Base-by-base conservation (phyloP, 2,329 filamentous ascomycete genomes). In the Botrytis sinoallii region DNA sequence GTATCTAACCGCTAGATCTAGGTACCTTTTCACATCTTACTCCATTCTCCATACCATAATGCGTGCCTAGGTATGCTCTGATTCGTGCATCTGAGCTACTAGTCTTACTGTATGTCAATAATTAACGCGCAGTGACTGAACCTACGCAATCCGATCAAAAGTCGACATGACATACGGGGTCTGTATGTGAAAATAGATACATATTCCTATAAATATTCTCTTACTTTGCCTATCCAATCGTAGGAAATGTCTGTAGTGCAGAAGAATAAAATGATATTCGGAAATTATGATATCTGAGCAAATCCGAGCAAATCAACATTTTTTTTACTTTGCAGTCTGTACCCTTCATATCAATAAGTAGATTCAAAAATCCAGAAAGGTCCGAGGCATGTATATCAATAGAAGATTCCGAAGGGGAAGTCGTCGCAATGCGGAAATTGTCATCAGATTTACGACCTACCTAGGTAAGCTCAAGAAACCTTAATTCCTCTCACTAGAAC, bases 1-100 rank as follows among this genome's bases (percentile, higher is more conserved):
- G 65, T 55, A 52, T 67, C 65, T 67, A 67, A 52, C 46, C 65
- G 65, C 65, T 67, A 55, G 65, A 40, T 67, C 65, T 40, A 67
- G 48, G 48, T 55, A 67, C 65, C n/a, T 57, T 57, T 29, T 29
- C 48, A 55, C 48, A 55, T 55, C 48, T 16, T n/a, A n/a, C 52
- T 29, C n/a, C 65, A 38, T 67, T 52, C 32, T 67, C 65, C 44
- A 67, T 55, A 55, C 48, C 42, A 20, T 66, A 32, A 44, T 40
- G 48, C 44, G 44, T 67, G 16, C 29, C 20, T 67, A 14, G 65
- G 52, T 32, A 18, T 29, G 52, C 52, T 57, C 12, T 67, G 65
- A n/a, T 67, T 67, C 25, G 65, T 55, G 52, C 64, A 67, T 52
- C 64, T n/a, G 44, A 38, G 29, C 16, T 52, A 20, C 61, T 64